A percentile compares a stretch with the other conserved stretches of the same genome.
Evolutionary conservation across 352 stramenopile genomes (phyloP).

Genomic region (Globisporangium camurandrum): DNA sequence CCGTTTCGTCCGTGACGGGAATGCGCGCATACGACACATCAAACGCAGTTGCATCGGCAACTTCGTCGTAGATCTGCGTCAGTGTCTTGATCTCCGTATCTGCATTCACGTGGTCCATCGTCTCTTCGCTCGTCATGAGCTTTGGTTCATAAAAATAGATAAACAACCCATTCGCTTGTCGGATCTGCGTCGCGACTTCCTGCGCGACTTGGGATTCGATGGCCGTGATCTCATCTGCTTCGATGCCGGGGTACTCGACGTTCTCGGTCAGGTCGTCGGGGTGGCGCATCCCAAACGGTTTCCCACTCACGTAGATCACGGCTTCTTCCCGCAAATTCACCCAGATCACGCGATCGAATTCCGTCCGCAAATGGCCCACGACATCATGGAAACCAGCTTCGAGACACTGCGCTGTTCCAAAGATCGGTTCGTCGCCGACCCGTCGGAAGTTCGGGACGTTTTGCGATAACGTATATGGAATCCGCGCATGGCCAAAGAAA

Average conservation of each 20-base stretch:
- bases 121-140: constrained; percentile 76
- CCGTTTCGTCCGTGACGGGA: constrained; percentile 86
- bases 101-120: constrained; percentile 71
- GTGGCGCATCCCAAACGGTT: constrained; percentile 82
- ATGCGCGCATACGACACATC: constrained; percentile 78
- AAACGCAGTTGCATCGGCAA: constrained; percentile 35
- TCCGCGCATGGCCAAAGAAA: constrained; percentile 72
- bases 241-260: constrained; percentile 83
- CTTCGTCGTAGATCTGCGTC: constrained; percentile 59
- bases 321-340: constrained; percentile 89
- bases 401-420: constrained; percentile 73
- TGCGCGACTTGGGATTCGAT: constrained; percentile 83
- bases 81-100: constrained; percentile 72
- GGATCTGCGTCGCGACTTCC: constrained; percentile 75
- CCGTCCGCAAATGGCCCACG: constrained; percentile 35
- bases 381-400: constrained; percentile 71
- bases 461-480: constrained; percentile 51
- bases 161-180: constrained; percentile 64
- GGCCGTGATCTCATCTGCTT: constrained; percentile 81
- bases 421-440: constrained; percentile 75
- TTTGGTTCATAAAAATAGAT: constrained; percentile 81
- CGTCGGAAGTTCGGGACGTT: constrained; percentile 85
- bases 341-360: constrained; percentile 77
- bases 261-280: constrained; percentile 79
- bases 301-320: constrained; percentile 85